These are phyloP conservation scores for Arachnomyces sp. DNA, from an alignment of 2,329 filamentous ascomycete genomes.

Conservation along the genomic window DNA sequence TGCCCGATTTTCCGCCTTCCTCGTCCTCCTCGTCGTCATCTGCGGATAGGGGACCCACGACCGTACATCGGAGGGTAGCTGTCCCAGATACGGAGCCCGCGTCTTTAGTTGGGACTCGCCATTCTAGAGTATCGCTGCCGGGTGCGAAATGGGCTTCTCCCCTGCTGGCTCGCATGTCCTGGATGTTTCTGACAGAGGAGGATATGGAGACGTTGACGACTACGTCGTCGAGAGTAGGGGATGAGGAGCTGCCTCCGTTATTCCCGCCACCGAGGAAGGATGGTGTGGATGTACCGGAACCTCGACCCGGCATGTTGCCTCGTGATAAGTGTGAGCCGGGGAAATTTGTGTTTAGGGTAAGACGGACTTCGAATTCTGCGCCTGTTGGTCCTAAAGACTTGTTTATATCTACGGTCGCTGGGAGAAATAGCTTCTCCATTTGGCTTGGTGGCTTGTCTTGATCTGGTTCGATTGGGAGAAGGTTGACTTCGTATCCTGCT, in stretches of 20 bases:
- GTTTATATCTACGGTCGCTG: constrained; percentile 71
- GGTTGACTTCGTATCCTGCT: constrained; percentile 86
- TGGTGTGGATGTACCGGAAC: constrained; percentile 40
- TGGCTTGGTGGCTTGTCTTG: constrained; percentile 47
- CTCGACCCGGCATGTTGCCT: constrained; percentile 26
- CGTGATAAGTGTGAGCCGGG: constrained; percentile 37
- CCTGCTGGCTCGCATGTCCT: constrained; percentile 68
- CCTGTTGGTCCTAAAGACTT: constrained; percentile 67
- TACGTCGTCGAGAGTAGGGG: constrained; percentile 65
- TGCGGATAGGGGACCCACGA: constrained; percentile 54
- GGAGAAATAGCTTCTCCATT: constrained; percentile 63
- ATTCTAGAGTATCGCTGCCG: constrained; percentile 65
- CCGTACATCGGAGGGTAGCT: constrained; percentile 70
- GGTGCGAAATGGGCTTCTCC: constrained; percentile 78
- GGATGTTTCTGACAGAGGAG: constrained; percentile 67
- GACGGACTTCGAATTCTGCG: constrained; percentile 79
- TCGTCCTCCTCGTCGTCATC: constrained; percentile 42
- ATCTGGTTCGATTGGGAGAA: constrained; percentile 62
- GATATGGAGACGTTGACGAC: constrained; percentile 72
- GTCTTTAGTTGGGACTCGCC: constrained; percentile 73
- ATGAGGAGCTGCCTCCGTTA: constrained; percentile 48
- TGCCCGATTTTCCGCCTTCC: constrained; percentile 23
- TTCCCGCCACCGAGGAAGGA: constrained; percentile 41
- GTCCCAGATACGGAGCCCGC: constrained; percentile 57
- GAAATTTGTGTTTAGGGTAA: constrained; percentile 63